Conservation (phyloP, 768 basidiomycete species). For the Phanerodontia chrysosporium region DNA sequence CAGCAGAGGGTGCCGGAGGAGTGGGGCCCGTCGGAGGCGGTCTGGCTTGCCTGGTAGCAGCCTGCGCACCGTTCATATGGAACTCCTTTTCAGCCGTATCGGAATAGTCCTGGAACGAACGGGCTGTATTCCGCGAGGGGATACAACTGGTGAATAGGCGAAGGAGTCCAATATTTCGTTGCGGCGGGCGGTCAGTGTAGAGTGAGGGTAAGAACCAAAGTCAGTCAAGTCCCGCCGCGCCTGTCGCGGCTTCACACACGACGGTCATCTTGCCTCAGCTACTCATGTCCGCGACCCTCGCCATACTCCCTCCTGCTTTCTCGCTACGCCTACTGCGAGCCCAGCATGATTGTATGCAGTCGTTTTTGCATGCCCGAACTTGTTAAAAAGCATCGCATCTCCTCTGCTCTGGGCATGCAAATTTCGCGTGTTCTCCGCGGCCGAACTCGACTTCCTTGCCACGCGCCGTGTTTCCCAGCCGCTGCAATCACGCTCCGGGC, state of each 20-base stretch:
- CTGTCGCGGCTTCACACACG: conserved; percentile 5
- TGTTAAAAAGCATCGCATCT: background rate
- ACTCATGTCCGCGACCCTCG: background rate
- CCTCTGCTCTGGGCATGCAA: background rate
- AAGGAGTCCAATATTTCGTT: conserved; percentile 12
- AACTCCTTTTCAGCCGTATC: conserved; percentile 6
- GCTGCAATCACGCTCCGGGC: background rate
- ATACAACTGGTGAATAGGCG: conserved; percentile 9
- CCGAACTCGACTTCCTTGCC: background rate
- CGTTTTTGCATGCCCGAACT: background rate
- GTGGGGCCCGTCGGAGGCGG: conserved; percentile 29
- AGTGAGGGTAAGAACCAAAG: background rate
- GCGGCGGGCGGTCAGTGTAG: background rate
- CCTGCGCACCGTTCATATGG: conserved; percentile 11
- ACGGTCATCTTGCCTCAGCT: conserved; percentile 5
- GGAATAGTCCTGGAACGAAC: conserved; percentile 1
- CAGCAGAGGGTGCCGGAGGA: conserved; percentile 53
- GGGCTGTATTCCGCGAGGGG: conserved; percentile 5
- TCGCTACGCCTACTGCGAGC: background rate
- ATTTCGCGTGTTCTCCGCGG: conserved; percentile 1
- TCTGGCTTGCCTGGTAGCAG: conserved; percentile 19
- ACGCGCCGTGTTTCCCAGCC: background rate
- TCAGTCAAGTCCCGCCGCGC: background rate
- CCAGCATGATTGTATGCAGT: background rate
- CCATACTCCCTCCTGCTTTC: background rate